Evolutionary conservation across 257 asterid species (phyloP).

Genomic region (Nicotiana undulata): DNA sequence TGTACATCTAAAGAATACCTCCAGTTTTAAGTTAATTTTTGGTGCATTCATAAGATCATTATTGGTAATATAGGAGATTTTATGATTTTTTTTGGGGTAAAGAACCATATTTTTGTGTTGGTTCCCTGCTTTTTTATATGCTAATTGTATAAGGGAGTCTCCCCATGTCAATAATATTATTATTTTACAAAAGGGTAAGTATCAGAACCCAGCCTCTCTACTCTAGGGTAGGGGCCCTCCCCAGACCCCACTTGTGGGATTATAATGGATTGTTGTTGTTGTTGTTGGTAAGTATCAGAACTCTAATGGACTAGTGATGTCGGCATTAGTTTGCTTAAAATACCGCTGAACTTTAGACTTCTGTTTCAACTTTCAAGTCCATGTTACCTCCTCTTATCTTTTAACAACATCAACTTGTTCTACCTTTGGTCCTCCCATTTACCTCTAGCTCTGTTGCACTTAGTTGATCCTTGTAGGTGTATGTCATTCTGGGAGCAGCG

Average conservation of each 20-base stretch:
- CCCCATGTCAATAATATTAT: background rate
- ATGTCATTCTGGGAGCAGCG: conserved; percentile 87
- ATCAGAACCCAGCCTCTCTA: too few species aligned
- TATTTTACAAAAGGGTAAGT: background rate
- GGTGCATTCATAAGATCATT: background rate
- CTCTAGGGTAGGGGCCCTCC: too few species aligned
- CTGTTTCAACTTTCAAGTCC: background rate
- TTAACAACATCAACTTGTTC: background rate
- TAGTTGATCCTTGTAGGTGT: conserved; percentile 94
- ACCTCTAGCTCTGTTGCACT: conserved; percentile 19
- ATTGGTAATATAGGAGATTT: background rate
- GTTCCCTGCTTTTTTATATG: background rate
- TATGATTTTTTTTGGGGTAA: background rate
- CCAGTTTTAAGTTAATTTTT: background rate
- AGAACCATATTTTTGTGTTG: background rate
- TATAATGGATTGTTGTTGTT: too few species aligned
- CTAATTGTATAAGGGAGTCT: background rate
- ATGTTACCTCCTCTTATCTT: background rate
- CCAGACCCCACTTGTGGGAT: too few species aligned
- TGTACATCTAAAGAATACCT: background rate
- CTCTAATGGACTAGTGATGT: background rate
- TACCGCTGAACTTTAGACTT: background rate
- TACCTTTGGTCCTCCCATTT: conserved; percentile 7
- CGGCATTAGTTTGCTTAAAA: background rate
- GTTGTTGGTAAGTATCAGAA: background rate